Evolutionary conservation across 176 grass and related monocot genomes (phyloP).

Genomic region (Paspalum notatum): DNA sequence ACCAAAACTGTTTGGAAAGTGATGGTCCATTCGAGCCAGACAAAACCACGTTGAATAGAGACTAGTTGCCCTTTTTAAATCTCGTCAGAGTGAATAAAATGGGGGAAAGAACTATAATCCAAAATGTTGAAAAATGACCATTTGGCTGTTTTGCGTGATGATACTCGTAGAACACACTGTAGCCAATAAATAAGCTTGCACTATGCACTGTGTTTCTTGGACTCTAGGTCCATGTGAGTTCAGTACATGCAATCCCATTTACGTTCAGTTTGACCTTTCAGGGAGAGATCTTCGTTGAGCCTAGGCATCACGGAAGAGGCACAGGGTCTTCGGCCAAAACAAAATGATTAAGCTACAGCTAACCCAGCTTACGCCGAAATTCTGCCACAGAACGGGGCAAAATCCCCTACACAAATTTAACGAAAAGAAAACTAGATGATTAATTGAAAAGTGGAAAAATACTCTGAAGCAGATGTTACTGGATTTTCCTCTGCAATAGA

Average conservation of each 20-base stretch:
- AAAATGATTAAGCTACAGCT: neutral
- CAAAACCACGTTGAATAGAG: neutral
- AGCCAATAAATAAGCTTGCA: neutral
- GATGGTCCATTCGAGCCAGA: neutral
- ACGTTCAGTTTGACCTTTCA: neutral
- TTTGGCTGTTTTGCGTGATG: neutral
- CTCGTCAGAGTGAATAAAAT: conserved; percentile 48
- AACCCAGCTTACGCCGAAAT: neutral
- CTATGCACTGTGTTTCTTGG: neutral
- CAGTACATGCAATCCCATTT: neutral
- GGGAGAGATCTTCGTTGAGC: neutral
- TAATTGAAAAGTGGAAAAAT: no score
- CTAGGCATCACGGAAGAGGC: neutral
- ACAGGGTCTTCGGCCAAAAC: neutral
- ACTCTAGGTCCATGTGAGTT: neutral
- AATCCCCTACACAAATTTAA: no score
- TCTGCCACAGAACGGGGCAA: neutral
- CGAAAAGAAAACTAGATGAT: no score
- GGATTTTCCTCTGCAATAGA: no score
- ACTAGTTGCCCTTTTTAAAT: conserved; percentile 45
- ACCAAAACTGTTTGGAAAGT: neutral
- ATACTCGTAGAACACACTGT: conserved; percentile 5
- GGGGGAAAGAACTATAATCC: conserved; percentile 21
- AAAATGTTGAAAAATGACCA: neutral
- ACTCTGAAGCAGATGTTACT: no score